These are phyloP conservation scores for Leccinum truebloodii DNA, from an alignment of 768 basidiomycete species.

Conservation along the genomic window DNA sequence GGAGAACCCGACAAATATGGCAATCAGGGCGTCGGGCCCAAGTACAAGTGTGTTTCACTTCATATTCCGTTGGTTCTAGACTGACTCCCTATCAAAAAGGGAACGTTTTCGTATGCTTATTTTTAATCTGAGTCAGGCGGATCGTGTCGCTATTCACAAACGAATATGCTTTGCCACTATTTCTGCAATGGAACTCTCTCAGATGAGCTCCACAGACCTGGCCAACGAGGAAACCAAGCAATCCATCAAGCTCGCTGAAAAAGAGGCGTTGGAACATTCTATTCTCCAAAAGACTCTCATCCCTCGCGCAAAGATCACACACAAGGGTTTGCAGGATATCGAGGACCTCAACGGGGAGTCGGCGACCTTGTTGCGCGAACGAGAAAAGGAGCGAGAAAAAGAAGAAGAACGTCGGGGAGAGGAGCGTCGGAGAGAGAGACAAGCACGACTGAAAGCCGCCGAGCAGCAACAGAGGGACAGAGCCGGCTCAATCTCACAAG, in stretches of 20 bases:
- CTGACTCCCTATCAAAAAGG: conserved; percentile 41
- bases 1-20: conserved; percentile 76
- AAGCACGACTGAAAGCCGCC: conserved; percentile 57
- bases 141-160: conserved; percentile 76
- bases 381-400: conserved; percentile 59
- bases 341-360: conserved; percentile 71
- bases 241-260: conserved; percentile 78
- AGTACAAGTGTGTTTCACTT: conserved; percentile 69
- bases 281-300: conserved; percentile 71
- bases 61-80: background rate
- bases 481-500: conserved; percentile 44
- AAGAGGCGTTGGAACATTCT: conserved; percentile 82
- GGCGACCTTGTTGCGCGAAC: conserved; percentile 34
- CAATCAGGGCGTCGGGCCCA: conserved; percentile 60
- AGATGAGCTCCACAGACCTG: conserved; percentile 87
- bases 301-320: conserved; percentile 81
- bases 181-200: conserved; percentile 68
- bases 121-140: conserved; percentile 84
- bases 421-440: conserved; percentile 66
- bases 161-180: conserved; percentile 71
- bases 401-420: conserved; percentile 60
- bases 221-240: conserved; percentile 86
- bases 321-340: conserved; percentile 91
- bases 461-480: conserved; percentile 46
- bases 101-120: conserved; percentile 89